Base-by-base conservation (phyloP, 148 eudicot genomes). In the Rhododendron mucronatum region DNA sequence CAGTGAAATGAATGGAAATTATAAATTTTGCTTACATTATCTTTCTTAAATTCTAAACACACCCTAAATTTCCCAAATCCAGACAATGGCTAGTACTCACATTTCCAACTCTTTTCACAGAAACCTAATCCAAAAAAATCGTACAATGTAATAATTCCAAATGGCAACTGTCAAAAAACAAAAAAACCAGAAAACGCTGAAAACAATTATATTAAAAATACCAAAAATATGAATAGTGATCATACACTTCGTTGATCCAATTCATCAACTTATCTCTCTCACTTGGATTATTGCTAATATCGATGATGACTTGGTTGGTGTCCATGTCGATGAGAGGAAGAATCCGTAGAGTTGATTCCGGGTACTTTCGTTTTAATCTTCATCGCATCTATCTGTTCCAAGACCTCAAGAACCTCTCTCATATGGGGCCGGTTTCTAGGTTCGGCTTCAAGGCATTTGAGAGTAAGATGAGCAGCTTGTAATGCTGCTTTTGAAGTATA, bases 401-500 rank as follows among this genome's bases (percentile, higher is more conserved):
- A 76, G n/a, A 26, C 50, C 51, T 85, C 83, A 30, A 61, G 63
- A n/a, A 83, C 88, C 48, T 86, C 85, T 51, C 2, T 78, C 88
- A 86, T 86, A 41, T 81, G 44, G 76, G 88, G 85, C 37, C 88
- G 82, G 15, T 41, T 59, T 45, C 63, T 82, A 23, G 80, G 88
- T 10, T 59, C 82, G 3, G 21, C 0, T 82, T 30, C 45, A 9
- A 82, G 82, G 82, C 88, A 86, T 45, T 50, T 82, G 21, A 75
- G 82, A 8, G 85, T 9, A 23, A 86, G 88, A 12, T 82, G 88
- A 59, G 69, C 88, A 15, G 82, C 61, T 33, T 57, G 33, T 12
- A 61, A 39, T 0, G 85, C 88, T 26, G 81, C 88, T n/a, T 41
- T 75, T 1, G 53, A 16, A 51, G 85, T 20, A 76, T 95, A 95